A percentile compares a stretch with the other conserved stretches of the same genome.
Evolutionary conservation across 805 yeast genomes (phyloP).

Genomic region (Candida jianshihensis): DNA sequence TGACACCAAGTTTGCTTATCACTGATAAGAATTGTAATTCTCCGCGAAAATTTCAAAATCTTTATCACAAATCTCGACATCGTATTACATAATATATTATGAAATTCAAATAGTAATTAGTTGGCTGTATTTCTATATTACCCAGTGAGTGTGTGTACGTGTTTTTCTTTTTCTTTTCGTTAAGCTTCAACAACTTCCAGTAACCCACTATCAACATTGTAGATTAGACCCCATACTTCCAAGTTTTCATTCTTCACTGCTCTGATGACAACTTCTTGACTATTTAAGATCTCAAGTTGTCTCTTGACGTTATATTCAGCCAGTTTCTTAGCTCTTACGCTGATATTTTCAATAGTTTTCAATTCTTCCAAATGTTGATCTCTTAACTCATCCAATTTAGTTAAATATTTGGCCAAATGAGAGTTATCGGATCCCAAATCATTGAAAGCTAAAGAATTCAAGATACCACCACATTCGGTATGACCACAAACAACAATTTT

Average conservation of each 20-base stretch:
- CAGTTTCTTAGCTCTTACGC: conserved; percentile 50
- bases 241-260: conserved; percentile 58
- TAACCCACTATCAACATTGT: conserved; percentile 74
- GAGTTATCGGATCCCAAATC: conserved; percentile 51
- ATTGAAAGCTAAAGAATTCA: conserved; percentile 65
- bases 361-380: conserved; percentile 49
- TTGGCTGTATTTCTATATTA: too few relatives aligned
- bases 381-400: conserved; percentile 61
- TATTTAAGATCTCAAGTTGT: conserved; percentile 61
- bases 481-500: conserved; percentile 89
- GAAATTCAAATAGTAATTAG: too few relatives aligned
- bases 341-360: conserved; percentile 41
- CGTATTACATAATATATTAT: too few relatives aligned
- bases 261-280: conserved; percentile 48
- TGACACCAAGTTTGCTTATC: too few relatives aligned
- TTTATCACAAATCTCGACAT: too few relatives aligned
- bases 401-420: conserved; percentile 37
- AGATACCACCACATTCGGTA: conserved; percentile 90
- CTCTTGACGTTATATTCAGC: conserved; percentile 70
- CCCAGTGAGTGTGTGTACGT: too few relatives aligned
- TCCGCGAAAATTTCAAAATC: too few relatives aligned
- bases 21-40: too few relatives aligned
- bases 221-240: conserved; percentile 77
- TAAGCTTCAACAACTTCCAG: conserved; percentile 35
- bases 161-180: neutral